Evolutionary conservation across 176 grass and related monocot species (phyloP).

Genomic region (Musa itinerans): DNA sequence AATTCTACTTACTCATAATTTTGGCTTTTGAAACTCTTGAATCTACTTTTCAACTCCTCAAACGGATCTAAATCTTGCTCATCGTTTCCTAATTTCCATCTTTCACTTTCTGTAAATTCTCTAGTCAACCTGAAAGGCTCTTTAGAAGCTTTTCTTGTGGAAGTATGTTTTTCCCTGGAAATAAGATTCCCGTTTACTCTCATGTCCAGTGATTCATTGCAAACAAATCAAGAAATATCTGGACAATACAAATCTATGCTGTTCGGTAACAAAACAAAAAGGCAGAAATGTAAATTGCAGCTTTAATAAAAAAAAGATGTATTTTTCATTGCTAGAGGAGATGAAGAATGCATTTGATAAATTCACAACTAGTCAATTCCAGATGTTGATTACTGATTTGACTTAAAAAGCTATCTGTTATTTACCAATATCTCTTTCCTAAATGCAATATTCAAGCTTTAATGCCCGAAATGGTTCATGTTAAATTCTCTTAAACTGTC

Average conservation of each 20-base stretch:
- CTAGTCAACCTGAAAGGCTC: conserved; percentile 44
- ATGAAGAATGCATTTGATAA: no score
- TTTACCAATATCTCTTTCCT: no score
- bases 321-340: no score
- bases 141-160: conserved; percentile 29
- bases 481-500: no score
- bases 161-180: conserved; percentile 41
- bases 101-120: conserved; percentile 36
- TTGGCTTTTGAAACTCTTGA: conserved; percentile 56
- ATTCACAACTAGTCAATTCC: no score
- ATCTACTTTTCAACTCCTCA: conserved; percentile 56
- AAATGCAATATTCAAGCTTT: no score
- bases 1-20: conserved; percentile 67
- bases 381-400: no score
- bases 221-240: not conserved
- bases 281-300: not conserved
- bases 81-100: conserved; percentile 24
- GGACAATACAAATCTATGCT: not conserved
- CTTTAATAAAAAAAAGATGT: no score
- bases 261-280: not conserved
- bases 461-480: no score
- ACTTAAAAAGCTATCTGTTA: no score
- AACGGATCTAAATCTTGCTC: conserved; percentile 44
- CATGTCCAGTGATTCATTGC: not conserved
- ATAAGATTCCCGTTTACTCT: conserved; percentile 19